phyloP scores from a whole-genome alignment of 1,284 basidiomycete species.

The Ceratobasidium sp. region DNA sequence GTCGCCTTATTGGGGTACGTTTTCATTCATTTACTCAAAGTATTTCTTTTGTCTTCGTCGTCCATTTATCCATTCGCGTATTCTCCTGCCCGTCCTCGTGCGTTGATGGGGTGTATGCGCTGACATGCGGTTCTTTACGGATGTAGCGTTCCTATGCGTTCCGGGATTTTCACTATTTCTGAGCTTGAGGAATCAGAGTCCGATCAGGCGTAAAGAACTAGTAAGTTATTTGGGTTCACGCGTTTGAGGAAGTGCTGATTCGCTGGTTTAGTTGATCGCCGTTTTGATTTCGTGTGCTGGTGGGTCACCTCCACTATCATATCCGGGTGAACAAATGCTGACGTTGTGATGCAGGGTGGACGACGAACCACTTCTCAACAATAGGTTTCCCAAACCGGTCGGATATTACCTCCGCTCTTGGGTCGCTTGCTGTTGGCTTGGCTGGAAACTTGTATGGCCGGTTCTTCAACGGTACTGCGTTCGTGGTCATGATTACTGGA shows the following conservation, averaged over 20 bases:
- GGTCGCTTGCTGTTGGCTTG: constrained; percentile 86
- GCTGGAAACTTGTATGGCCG: constrained; percentile 87
- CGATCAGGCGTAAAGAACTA: constrained; percentile 78
- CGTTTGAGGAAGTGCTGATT: constrained; percentile 3
- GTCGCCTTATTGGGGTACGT: constrained; percentile 69
- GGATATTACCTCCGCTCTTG: constrained; percentile 81
- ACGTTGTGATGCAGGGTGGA: constrained; percentile 83
- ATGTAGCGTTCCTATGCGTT: constrained; percentile 80
- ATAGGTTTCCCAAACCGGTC: constrained; percentile 76
- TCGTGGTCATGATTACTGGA: constrained; percentile 75
- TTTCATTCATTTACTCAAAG: no score
- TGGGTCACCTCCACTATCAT: background rate
- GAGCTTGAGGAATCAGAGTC: constrained; percentile 82
- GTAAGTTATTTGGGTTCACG: constrained; percentile 57
- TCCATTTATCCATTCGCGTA: no score
- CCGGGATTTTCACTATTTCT: constrained; percentile 82
- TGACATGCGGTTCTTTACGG: constrained; percentile 10
- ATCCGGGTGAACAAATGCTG: constrained; percentile 56
- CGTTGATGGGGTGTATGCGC: background rate
- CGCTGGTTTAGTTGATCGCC: constrained; percentile 60
- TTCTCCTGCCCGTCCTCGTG: no score
- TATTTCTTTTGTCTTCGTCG: no score
- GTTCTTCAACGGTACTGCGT: constrained; percentile 82
- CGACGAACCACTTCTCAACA: constrained; percentile 80
- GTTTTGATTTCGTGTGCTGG: constrained; percentile 53